Evolutionary conservation across 176 grass and related monocot species (phyloP).

Genomic region (Tuctoria greenei): DNA sequence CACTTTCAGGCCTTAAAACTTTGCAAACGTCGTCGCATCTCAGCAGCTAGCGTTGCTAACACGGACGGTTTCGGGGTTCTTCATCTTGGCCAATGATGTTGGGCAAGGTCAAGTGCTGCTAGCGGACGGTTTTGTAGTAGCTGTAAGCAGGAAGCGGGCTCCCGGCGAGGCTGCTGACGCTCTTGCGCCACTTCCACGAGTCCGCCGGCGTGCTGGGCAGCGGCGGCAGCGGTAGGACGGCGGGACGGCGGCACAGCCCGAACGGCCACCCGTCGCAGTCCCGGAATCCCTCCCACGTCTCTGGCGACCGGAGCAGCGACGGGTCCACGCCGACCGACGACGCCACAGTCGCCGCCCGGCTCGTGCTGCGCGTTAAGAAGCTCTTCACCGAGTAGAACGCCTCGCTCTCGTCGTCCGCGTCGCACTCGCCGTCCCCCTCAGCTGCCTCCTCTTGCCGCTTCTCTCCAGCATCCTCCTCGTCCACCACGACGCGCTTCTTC

Average conservation of each 20-base stretch:
- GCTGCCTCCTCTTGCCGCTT: slow-evolving; percentile 16
- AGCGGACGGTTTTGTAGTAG: background rate
- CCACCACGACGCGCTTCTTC: slow-evolving; percentile 5
- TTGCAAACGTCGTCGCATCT: slow-evolving; percentile 26
- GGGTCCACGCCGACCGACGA: slow-evolving; percentile 43
- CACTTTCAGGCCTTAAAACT: slow-evolving; percentile 2
- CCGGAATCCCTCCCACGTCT: slow-evolving; percentile 51
- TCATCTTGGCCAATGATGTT: background rate
- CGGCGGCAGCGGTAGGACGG: slow-evolving; percentile 55
- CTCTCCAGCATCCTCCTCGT: background rate
- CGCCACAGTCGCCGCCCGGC: slow-evolving; percentile 46
- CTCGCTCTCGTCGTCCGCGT: slow-evolving; percentile 63
- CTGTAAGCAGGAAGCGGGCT: slow-evolving; percentile 34
- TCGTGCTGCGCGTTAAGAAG: slow-evolving; percentile 77
- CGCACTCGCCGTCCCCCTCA: background rate
- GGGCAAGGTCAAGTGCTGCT: background rate
- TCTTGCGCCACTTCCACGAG: slow-evolving; percentile 88
- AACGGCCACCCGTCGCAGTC: slow-evolving; percentile 96
- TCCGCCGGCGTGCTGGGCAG: slow-evolving; percentile 72
- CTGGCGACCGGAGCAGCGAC: slow-evolving; percentile 11
- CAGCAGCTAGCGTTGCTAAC: slow-evolving; percentile 7
- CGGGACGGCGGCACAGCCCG: slow-evolving; percentile 65
- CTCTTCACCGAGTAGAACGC: slow-evolving; percentile 91
- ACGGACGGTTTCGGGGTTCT: slow-evolving; percentile 23
- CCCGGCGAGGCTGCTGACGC: slow-evolving; percentile 30